Evolutionary conservation across 2,329 filamentous ascomycete species (phyloP).

Genomic region (Penicillium sp.): DNA sequence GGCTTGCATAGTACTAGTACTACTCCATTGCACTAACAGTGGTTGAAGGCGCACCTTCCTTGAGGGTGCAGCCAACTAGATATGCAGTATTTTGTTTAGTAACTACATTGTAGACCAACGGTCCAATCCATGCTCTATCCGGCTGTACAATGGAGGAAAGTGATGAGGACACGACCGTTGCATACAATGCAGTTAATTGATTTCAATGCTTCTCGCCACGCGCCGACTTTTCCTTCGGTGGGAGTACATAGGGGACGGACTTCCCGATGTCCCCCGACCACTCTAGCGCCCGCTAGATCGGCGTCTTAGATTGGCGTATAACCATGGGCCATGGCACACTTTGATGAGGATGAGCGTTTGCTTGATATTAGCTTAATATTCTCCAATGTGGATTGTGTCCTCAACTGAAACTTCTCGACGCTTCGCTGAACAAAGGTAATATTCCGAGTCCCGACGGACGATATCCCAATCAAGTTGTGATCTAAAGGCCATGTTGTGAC

Average conservation of each 20-base stretch:
- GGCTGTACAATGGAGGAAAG: background rate
- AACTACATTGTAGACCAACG: too few species aligned
- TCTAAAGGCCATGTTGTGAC: background rate
- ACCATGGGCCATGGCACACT: constrained; percentile 28
- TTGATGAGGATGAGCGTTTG: constrained; percentile 25
- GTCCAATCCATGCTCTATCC: too few species aligned
- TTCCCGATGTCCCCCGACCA: constrained; percentile 13
- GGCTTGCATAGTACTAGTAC: constrained; percentile 6
- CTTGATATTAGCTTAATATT: constrained; percentile 7
- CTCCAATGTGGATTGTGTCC: constrained; percentile 5
- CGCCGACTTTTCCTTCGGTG: constrained; percentile 18
- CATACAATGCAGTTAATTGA: background rate
- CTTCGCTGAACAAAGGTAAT: background rate
- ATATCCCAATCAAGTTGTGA: constrained; percentile 3
- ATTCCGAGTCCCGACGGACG: constrained; percentile 6
- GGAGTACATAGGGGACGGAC: constrained; percentile 18
- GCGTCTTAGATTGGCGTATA: too few species aligned
- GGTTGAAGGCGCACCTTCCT: background rate
- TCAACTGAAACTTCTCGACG: background rate
- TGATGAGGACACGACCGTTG: background rate
- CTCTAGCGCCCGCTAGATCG: constrained; percentile 24
- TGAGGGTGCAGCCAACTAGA: background rate
- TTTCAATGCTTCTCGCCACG: constrained; percentile 7
- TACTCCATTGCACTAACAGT: background rate
- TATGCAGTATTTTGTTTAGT: too few species aligned